Evolutionary conservation across 805 yeast genomes (phyloP), one percentile per base, ranked within the genome.

Genomic region (Kuraishia ogatae): DNA sequence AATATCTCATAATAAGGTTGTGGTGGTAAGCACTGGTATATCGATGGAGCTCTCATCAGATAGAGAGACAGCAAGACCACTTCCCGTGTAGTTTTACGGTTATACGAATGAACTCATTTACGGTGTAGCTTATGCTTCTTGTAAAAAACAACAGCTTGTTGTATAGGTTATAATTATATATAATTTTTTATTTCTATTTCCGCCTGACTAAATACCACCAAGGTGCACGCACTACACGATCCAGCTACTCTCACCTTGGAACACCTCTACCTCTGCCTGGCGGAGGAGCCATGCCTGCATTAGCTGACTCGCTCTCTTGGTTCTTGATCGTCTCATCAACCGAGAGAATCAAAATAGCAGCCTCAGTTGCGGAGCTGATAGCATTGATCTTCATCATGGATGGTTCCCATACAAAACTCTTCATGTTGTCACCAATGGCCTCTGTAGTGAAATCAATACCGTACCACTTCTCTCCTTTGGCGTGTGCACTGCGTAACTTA

Each of bases 361-460:
- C 99, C 71, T 94, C 99, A 13, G 97, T 87, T 23, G 99, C 99
- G 64, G 96, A 85, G 69, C 85, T 86, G 57, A 94, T 75, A n/a
- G 98, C 97, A 69, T 94, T 94, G 57, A 83, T 81, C 73, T 94
- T 94, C 53, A 93, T 96, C 63, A 94, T 79, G 49, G 97, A 85
- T 2, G 99, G 99, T 71, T 94, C 99, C 99, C 99, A 94, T 56
- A 94, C 96, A 65, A 89, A 93, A 58, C 78, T 82, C 54, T 81
- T 84, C 76, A 91, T 82, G 67, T 92, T 94, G 70, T 93, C 85
- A 50, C 91, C 91, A 57, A 91, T 85, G 48, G 78, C 69, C 68
- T 90, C 98, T 58, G 82, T 82, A 57, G 83, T 87, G 74, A 94
- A 94, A 72, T 94, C 97, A 58, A 94, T 83, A 61, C 99, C 99